Evolutionary conservation across 257 asterid genomes (phyloP).

Genomic region (Penstemon davidsonii): DNA sequence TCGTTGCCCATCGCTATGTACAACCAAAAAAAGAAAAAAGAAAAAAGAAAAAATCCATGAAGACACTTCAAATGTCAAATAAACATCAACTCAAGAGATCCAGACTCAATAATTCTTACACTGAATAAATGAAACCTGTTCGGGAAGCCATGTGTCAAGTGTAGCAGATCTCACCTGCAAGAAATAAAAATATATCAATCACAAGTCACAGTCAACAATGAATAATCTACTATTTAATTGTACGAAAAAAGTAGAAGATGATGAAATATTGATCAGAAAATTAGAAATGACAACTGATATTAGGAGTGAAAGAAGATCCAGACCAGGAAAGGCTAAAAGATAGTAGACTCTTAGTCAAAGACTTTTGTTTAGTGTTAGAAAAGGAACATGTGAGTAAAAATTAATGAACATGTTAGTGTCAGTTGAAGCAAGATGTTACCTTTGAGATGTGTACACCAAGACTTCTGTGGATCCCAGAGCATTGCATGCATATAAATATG

Average conservation of each 20-base stretch:
- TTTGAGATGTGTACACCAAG: slow-evolving; percentile 99
- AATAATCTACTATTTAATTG: slow-evolving; percentile 17
- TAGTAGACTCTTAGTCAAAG: background rate
- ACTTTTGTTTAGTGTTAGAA: background rate
- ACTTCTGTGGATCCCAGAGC: slow-evolving; percentile 99
- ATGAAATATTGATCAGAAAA: slow-evolving; percentile 4
- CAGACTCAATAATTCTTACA: slow-evolving; percentile 53
- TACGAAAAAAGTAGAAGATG: background rate
- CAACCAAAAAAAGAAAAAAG: background rate
- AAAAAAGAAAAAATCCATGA: too few relatives aligned
- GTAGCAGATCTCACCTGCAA: slow-evolving; percentile 97
- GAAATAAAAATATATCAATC: slow-evolving; percentile 24
- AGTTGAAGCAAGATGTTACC: slow-evolving; percentile 44
- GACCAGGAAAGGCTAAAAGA: background rate
- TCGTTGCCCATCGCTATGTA: slow-evolving; percentile 92
- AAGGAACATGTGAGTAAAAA: background rate
- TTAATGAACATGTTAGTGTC: background rate
- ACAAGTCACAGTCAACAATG: slow-evolving; percentile 23
- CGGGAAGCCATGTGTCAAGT: slow-evolving; percentile 99
- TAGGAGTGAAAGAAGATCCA: background rate
- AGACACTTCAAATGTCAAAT: slow-evolving; percentile 2
- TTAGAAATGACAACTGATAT: background rate
- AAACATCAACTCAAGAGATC: slow-evolving; percentile 7
- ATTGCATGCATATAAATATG: slow-evolving; percentile 95
- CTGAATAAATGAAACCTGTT: slow-evolving; percentile 94